Evolutionary conservation across 257 asterid species (phyloP), one percentile per base, ranked within the genome.

Genomic region (Forsythia suspensa): DNA sequence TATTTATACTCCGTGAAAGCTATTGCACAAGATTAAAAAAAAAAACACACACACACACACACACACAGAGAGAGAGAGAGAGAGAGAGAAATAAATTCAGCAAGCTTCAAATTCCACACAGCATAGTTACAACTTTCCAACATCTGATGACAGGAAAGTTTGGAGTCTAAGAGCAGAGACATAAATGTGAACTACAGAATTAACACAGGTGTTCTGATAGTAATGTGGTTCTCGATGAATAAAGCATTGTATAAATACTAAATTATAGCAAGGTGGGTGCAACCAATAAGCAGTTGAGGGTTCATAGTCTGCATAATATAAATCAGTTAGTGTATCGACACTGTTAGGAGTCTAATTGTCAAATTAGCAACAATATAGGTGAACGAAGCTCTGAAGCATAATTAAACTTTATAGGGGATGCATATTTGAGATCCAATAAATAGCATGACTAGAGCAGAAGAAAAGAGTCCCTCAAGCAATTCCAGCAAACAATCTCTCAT

Each of bases 101-200:
- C 63, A 83, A 77, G 76, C 76, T 72, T 29, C 34, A 66, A 76
- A 59, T 73, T 71, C 42, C 52, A 44, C 65, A 82, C 46, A 81
- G 36, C 48, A 63, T 65, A 29, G 61, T n/a, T 10, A 63, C 59
- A 38, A 57, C 75, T 52, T 46, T 65, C 42, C 55, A 71, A 70
- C 5, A 80, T 10, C 82, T 78, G 70, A 75, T 55, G 65, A 55
- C 65, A 6, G 72, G 68, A 78, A 59, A 70, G 13, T 21, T 70
- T 40, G 37, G 52, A 68, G 72, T 68, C n/a, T 13, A 66, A 76
- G 37, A 67, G n/a, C 46, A 76, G 24, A 69, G 16, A 55, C 43
- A 29, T 18, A 52, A 55, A 57, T 57, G 66, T n/a, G 66, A 57
- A 57, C 66, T 21, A n/a, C 12, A 57, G 36, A 57, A 57, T 18